Evolutionary conservation across 768 basidiomycete genomes (phyloP).

Genomic region (Mycena vulgaris): DNA sequence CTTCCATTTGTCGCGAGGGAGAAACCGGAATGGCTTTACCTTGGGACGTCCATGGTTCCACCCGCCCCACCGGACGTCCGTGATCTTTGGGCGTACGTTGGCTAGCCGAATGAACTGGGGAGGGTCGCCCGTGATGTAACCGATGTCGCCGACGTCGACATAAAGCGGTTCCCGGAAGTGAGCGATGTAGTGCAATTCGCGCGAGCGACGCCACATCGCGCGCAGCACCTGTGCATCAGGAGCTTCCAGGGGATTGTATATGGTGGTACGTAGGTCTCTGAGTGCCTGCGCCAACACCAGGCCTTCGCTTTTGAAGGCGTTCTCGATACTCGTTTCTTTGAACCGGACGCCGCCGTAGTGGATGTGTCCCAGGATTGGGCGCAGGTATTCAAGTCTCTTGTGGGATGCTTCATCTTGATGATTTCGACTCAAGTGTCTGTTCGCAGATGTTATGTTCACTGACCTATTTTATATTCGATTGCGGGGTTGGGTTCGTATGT

Average conservation of each 20-base stretch:
- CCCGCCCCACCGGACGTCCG: not conserved
- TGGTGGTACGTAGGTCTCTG: not conserved
- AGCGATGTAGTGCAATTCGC: conserved; percentile 30
- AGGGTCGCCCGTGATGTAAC: conserved; percentile 23
- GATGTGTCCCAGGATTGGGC: conserved; percentile 32
- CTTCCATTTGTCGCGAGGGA: conserved; percentile 15
- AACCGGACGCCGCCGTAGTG: conserved; percentile 28
- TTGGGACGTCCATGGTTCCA: not conserved
- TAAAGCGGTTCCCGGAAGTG: conserved; percentile 27
- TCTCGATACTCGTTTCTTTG: conserved; percentile 25
- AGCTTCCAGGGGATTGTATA: not conserved
- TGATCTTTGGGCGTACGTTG: not conserved
- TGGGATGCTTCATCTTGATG: conserved; percentile 12
- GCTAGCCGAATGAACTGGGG: conserved; percentile 11
- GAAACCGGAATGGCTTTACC: not conserved
- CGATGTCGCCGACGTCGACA: conserved; percentile 28
- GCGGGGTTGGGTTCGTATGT: conserved; percentile 30
- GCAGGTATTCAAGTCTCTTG: conserved; percentile 23
- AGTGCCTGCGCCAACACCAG: conserved; percentile 9
- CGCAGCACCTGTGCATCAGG: conserved; percentile 11
- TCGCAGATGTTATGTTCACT: not conserved
- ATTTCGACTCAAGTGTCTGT: not conserved
- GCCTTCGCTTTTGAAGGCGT: conserved; percentile 26
- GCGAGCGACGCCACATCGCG: conserved; percentile 11
- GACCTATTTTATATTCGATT: conserved; percentile 24